Percentiles rank a stretch among this genome's conserved stretches.
Conservation (phyloP, 768 basidiomycete genomes). For the Suillus clintonianus region DNA sequence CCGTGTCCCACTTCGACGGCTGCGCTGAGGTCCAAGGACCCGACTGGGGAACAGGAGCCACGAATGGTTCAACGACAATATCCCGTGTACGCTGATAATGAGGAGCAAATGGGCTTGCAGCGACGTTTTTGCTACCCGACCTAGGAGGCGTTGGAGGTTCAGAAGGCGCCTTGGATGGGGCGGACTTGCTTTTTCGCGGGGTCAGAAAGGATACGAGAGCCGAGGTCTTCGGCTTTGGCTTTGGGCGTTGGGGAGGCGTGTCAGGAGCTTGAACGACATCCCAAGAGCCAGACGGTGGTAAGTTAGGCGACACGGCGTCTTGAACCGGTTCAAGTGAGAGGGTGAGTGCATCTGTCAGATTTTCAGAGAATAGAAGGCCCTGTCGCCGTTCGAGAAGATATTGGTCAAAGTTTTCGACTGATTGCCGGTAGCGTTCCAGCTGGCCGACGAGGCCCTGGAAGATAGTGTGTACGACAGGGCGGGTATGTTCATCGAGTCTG, state of each 20-base stretch:
- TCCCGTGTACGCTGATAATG: conserved; percentile 82
- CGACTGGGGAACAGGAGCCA: conserved; percentile 57
- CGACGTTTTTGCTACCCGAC: conserved; percentile 41
- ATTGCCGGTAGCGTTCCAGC: conserved; percentile 75
- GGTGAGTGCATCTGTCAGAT: conserved; percentile 85
- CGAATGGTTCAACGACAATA: conserved; percentile 70
- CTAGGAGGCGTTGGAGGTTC: conserved; percentile 52
- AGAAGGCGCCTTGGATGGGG: conserved; percentile 32
- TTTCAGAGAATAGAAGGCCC: conserved; percentile 89
- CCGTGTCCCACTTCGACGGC: conserved; percentile 50
- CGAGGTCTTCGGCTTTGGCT: conserved; percentile 52
- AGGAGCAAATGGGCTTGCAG: conserved; percentile 77
- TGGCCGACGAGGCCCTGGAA: conserved; percentile 80
- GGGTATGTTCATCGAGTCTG: conserved; percentile 67
- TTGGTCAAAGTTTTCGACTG: conserved; percentile 80
- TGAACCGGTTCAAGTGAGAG: conserved; percentile 59
- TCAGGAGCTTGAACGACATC: conserved; percentile 31
- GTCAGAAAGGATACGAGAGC: conserved; percentile 79
- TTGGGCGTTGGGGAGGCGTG: conserved; percentile 40
- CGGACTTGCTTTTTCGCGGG: conserved; percentile 65
- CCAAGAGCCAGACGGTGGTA: conserved; percentile 20
- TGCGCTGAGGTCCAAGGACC: conserved; percentile 67
- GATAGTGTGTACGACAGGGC: conserved; percentile 80
- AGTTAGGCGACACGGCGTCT: conserved; percentile 41
- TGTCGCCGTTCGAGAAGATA: conserved; percentile 84